Evolutionary conservation across 106 monocot genomes (phyloP).

Genomic region (Acorus calamus): DNA sequence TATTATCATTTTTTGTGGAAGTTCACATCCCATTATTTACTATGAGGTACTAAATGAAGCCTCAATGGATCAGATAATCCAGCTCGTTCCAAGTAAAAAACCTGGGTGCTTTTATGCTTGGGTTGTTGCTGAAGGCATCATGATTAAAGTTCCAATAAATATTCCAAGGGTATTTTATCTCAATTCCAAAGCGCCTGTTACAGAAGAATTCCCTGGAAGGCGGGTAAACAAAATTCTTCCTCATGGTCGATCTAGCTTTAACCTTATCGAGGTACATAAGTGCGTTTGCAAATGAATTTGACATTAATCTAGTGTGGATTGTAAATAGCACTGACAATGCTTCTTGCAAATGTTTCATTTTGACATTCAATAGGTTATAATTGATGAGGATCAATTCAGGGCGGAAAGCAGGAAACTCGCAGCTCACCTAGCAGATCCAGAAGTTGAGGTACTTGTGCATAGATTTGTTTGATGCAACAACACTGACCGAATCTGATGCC

Average conservation of each 20-base stretch:
- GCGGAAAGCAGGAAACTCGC: slow-evolving; percentile 83
- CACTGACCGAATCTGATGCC: no score
- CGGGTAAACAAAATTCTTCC: slow-evolving; percentile 89
- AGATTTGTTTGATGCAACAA: background rate
- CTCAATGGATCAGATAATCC: slow-evolving; percentile 58
- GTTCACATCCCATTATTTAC: background rate
- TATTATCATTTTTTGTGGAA: background rate
- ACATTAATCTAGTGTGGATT: no score
- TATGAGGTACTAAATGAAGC: background rate
- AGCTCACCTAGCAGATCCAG: slow-evolving; percentile 78
- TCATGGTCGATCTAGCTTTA: slow-evolving; percentile 68
- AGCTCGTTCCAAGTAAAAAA: slow-evolving; percentile 53
- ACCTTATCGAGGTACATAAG: slow-evolving; percentile 73
- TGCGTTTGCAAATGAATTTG: no score
- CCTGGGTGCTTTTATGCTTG: slow-evolving; percentile 76
- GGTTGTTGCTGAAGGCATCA: slow-evolving; percentile 75
- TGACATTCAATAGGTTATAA: slow-evolving; percentile 47
- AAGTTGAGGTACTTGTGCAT: slow-evolving; percentile 63
- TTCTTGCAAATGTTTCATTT: background rate
- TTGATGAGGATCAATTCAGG: slow-evolving; percentile 70
- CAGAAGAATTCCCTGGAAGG: slow-evolving; percentile 90
- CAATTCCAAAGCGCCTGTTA: slow-evolving; percentile 72
- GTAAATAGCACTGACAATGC: no score
- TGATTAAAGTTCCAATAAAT: slow-evolving; percentile 66
- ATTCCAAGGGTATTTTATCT: slow-evolving; percentile 85